A percentile compares a stretch with the other conserved stretches of the same genome.
phyloP scores from a whole-genome alignment of 805 yeast genomes.

The Tanozyma kutaoensis region DNA sequence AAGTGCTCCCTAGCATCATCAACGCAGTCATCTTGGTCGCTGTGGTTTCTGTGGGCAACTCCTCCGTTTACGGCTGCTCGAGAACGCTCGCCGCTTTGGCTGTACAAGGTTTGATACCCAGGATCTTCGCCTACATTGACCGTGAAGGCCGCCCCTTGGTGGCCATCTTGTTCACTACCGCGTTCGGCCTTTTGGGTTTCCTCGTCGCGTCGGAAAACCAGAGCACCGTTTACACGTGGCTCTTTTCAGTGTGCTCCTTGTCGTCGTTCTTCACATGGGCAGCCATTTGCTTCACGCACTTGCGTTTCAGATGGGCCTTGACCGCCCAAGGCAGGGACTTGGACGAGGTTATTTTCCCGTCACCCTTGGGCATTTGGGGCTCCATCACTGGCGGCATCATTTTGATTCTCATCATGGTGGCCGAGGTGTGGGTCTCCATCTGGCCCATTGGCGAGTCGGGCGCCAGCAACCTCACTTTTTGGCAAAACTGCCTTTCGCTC shows the following conservation, averaged over 20 bases:
- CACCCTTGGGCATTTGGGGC: conserved; percentile 40
- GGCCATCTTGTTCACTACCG: conserved; percentile 36
- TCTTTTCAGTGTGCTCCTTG: conserved; percentile 13
- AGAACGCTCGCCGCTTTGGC: conserved; percentile 54
- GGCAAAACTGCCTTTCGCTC: conserved; percentile 33
- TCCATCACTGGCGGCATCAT: conserved; percentile 37
- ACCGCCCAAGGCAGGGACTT: conserved; percentile 9
- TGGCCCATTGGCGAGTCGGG: conserved; percentile 49
- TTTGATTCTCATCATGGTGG: conserved; percentile 36
- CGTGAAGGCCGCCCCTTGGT: conserved; percentile 55
- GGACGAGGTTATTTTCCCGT: conserved; percentile 37
- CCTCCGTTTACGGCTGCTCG: conserved; percentile 56
- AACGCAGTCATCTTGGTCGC: conserved; percentile 59
- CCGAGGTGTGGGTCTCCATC: conserved; percentile 56
- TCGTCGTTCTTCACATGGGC: conserved; percentile 15
- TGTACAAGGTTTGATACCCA: conserved; percentile 51
- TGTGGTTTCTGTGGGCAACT: conserved; percentile 59
- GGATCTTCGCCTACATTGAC: conserved; percentile 45
- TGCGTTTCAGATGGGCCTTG: conserved; percentile 15
- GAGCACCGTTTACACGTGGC: conserved; percentile 11
- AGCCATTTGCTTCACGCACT: conserved; percentile 12
- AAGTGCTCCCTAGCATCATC: conserved; percentile 50
- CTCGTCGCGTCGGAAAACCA: conserved; percentile 30
- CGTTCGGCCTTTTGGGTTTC: conserved; percentile 50
- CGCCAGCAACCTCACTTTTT: conserved; percentile 29